Base-by-base conservation (phyloP, 768 basidiomycete species). In the Lactarius akahatsu region DNA sequence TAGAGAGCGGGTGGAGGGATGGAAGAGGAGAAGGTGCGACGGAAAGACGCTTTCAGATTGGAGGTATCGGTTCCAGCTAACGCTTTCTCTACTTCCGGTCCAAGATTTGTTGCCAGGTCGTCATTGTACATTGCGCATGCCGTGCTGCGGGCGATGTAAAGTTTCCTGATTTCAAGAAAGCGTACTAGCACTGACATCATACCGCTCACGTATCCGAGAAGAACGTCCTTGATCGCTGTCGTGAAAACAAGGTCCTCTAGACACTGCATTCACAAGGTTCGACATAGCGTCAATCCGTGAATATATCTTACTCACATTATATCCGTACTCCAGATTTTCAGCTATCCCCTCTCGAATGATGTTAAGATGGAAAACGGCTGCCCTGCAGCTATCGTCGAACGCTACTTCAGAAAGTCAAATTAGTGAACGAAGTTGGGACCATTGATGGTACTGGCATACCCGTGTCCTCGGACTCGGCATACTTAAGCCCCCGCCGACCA, bases 361-460 rank as follows among this genome's bases (percentile, higher is more conserved):
- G 78, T 97, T 95, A n/a, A 94, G 78, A 88, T 92, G 91, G 75
- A 96, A 89, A 26, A 97, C 88, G 40, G 86, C 93, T 69, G 89
- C 91, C 34, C 94, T 81, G 73, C 96, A 97, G 65, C 95, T 94
- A 74, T 89, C 91, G 75, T 97, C 94, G 91, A 45, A 54, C 58
- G 18, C 38, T 20, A 52, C 47, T 70, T 40, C 15, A 15, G 38
- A 40, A 40, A 15, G 5, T 40, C 15, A 6, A 40, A 5, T 40
- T 15, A 5, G 13, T 40, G 38, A 40, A 40, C 38, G 38, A 40
- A 40, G 1, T 40, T 40, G 38, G 38, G 38, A 5, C 38, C 15
- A 15, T 40, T 40, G 38, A 4, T 15, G 15, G 38, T 40, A 40
- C 38, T 6, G 13, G 38, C 38, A 16, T 40, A 40, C 38, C 38